Base-by-base conservation (phyloP, 495 filamentous ascomycete species). In the Penicillium diatomitis region DNA sequence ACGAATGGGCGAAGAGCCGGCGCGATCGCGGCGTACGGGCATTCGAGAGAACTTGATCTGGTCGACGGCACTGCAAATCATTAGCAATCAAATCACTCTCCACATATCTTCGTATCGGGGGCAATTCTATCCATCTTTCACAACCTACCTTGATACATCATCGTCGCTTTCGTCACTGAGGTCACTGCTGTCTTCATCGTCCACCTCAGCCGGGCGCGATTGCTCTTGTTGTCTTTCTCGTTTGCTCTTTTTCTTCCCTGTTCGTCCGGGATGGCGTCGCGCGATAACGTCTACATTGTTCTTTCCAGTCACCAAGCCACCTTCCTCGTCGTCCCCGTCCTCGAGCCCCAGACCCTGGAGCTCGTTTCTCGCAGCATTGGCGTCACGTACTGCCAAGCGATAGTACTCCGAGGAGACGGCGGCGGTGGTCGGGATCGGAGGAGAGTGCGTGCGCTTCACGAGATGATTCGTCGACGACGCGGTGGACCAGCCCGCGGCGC, bases 161-260 rank as follows among this genome's bases (percentile, higher is more conserved):
- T 96, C 91, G 42, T 98, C 92, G 56, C 89, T 96, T 45, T 97
- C 91, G 55, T 96, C 92, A 58, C 88, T 96, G 51, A 96, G 67
- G 62, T 97, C 92, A 61, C 89, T 95, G 63, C 92, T 97, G 63
- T 97, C 94, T 31, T 96, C 94, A 39, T 97, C 92, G 48, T 96
- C 91, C 60, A 86, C 80, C 52, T 91, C 87, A 56, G 90, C 83
- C 35, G 80, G 80, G 44, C 81, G 76, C 47, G 76, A 72, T 41
- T 68, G 63, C 12, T 82, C 70, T 9, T 74, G 64, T 34, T 62
- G 68, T 9, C 65, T 64, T 48, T 67, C 69, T 32, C 65, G 60
- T 47, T 61, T 68, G 49, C 55, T 56, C 9, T 56, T 63, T 62
- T 67, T 63, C 60, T 70, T 71, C 71, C 68, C 81, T 52, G 51